Evolutionary conservation across 75 land plant species (phyloP).

Genomic region (Pseudotsuga menziesii): DNA sequence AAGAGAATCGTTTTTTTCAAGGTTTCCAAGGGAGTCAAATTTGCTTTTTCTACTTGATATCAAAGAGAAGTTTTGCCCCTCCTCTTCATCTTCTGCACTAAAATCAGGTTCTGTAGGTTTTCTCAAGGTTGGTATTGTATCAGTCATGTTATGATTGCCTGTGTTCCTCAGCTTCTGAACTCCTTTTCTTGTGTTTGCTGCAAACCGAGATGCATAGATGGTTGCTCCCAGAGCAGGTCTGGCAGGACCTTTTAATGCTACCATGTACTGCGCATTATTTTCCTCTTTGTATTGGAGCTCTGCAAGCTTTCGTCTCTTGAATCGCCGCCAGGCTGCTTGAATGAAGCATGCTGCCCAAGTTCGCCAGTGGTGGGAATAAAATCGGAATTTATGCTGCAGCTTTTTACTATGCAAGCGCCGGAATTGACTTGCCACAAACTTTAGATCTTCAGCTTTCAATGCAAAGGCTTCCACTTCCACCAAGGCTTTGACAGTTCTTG

Average conservation of each 20-base stretch:
- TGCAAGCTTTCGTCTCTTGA: conserved; percentile 41
- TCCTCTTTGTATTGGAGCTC: conserved; percentile 24
- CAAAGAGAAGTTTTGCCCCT: not conserved
- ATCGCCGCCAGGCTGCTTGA: conserved; percentile 84
- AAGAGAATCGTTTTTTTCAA: not conserved
- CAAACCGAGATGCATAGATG: conserved; percentile 52
- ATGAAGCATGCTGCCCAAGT: conserved; percentile 85
- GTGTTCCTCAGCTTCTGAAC: conserved; percentile 21
- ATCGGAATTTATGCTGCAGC: conserved; percentile 69
- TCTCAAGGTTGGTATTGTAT: conserved; percentile 16
- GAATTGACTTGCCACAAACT: conserved; percentile 75
- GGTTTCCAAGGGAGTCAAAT: not conserved
- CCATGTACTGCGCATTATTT: not conserved
- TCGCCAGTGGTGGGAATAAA: conserved; percentile 86
- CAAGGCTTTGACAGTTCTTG: conserved; percentile 67
- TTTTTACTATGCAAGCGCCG: conserved; percentile 66
- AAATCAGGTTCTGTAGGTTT: conserved; percentile 81
- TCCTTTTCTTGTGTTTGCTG: conserved; percentile 41
- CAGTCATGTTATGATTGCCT: not conserved
- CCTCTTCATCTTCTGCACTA: conserved; percentile 36
- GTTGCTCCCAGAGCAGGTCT: conserved; percentile 42
- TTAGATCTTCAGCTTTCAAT: conserved; percentile 63
- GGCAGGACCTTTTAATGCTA: conserved; percentile 5
- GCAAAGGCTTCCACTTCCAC: conserved; percentile 81
- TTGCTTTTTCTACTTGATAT: not conserved